These are phyloP conservation scores for Eucalyptus curtisii DNA, from an alignment of 345 rosid genomes.

Conservation along the genomic window DNA sequence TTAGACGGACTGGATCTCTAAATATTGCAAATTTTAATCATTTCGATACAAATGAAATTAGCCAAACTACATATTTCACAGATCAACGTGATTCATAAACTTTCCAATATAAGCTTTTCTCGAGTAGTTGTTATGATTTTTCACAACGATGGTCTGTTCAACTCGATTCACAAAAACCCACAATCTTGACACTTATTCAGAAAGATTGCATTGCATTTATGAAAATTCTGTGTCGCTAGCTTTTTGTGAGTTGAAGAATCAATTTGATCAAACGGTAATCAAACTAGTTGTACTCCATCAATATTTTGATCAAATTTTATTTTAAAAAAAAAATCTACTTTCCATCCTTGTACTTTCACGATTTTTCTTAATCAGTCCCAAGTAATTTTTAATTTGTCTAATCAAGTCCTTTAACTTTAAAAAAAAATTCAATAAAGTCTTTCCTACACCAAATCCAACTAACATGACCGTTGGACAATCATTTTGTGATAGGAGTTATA, in stretches of 20 bases:
- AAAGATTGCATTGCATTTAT: neutral
- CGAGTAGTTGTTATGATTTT: neutral
- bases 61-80: neutral
- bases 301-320: neutral
- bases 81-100: fast-evolving
- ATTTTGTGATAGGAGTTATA: neutral
- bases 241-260: neutral
- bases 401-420: fast-evolving
- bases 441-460: neutral
- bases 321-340: fast-evolving
- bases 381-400: neutral
- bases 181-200: fast-evolving
- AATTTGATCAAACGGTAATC: neutral
- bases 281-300: neutral
- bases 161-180: neutral
- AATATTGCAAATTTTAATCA: neutral
- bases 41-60: neutral
- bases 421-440: neutral
- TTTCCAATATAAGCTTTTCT: neutral
- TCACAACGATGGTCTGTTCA: fast-evolving
- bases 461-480: neutral
- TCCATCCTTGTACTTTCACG: neutral
- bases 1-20: neutral
- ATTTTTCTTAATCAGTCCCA: fast-evolving
- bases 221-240: neutral